These are phyloP conservation scores for Cryptococcus wingfieldii DNA, from an alignment of 1,284 basidiomycete genomes.

Conservation along the genomic window DNA sequence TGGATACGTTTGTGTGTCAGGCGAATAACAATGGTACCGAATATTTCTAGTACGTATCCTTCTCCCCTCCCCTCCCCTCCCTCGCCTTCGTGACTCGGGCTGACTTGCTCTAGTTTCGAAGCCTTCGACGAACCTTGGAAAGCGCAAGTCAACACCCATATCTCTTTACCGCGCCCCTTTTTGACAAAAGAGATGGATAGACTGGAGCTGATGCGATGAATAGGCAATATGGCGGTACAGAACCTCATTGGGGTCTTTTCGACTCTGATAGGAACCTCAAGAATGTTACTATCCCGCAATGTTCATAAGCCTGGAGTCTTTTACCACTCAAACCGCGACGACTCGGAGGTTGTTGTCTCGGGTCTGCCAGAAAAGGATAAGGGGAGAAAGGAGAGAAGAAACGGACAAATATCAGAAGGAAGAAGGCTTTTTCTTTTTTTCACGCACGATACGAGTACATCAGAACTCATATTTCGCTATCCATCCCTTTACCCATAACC, in stretches of 20 bases:
- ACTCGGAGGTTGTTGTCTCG: too few relatives aligned
- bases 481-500: too few relatives aligned
- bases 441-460: too few relatives aligned
- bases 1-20: slow-evolving; percentile 81
- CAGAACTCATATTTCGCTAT: too few relatives aligned
- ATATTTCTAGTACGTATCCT: slow-evolving; percentile 58
- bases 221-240: slow-evolving; percentile 74
- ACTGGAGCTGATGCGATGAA: neutral
- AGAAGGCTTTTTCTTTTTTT: neutral
- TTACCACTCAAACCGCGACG: too few relatives aligned
- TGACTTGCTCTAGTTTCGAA: slow-evolving; percentile 50
- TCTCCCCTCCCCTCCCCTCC: neutral
- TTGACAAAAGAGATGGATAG: neutral
- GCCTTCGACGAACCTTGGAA: slow-evolving; percentile 86
- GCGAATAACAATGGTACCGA: slow-evolving; percentile 72
- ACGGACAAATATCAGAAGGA: neutral
- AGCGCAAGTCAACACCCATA: slow-evolving; percentile 40
- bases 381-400: neutral
- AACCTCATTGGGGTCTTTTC: slow-evolving; percentile 66
- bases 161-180: too few relatives aligned
- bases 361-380: too few relatives aligned
- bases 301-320: slow-evolving; percentile 14
- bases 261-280: slow-evolving; percentile 54
- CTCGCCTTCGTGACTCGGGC: neutral
- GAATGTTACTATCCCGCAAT: slow-evolving; percentile 51